Evolutionary conservation across 352 stramenopile species (phyloP).

Genomic region (Pythium pyrilobum): DNA sequence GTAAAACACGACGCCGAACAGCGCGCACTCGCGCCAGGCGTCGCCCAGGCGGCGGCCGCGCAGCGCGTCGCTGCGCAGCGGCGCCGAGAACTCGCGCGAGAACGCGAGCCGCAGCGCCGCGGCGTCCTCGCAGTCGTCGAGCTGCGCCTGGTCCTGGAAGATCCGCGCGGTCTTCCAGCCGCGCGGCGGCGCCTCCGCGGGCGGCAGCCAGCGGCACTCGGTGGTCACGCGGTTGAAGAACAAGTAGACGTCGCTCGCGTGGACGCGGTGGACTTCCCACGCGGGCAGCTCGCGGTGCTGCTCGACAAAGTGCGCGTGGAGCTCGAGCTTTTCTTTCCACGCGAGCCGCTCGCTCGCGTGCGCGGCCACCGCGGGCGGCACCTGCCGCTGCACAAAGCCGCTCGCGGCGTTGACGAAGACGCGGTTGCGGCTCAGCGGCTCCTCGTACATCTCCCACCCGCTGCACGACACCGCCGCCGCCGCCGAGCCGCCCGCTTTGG

Average conservation of each 20-base stretch:
- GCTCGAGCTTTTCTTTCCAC: conserved; percentile 64
- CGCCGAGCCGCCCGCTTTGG: conserved; percentile 14
- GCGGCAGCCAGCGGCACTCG: conserved; percentile 55
- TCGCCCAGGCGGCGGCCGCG: conserved; percentile 33
- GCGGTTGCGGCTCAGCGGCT: conserved; percentile 49
- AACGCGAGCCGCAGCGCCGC: conserved; percentile 41
- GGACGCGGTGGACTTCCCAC: conserved; percentile 60
- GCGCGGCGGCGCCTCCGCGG: conserved; percentile 20
- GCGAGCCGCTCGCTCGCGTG: conserved; percentile 30
- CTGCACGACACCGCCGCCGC: not conserved
- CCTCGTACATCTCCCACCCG: conserved; percentile 48
- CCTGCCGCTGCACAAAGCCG: conserved; percentile 61
- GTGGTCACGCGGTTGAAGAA: conserved; percentile 58
- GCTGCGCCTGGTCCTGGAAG: conserved; percentile 35
- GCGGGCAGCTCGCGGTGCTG: conserved; percentile 34
- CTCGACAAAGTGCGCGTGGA: conserved; percentile 45
- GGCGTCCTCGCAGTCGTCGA: conserved; percentile 45
- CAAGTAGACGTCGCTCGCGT: conserved; percentile 58
- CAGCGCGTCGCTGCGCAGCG: conserved; percentile 35
- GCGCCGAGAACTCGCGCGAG: conserved; percentile 23
- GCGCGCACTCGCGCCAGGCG: conserved; percentile 44
- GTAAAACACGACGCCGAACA: conserved; percentile 58
- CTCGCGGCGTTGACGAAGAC: conserved; percentile 57
- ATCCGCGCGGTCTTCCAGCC: conserved; percentile 59
- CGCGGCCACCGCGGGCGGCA: conserved; percentile 35